phyloP scores from a whole-genome alignment of 1,139 yeast genomes.

The Yamadazyma atmosphaerica region DNA sequence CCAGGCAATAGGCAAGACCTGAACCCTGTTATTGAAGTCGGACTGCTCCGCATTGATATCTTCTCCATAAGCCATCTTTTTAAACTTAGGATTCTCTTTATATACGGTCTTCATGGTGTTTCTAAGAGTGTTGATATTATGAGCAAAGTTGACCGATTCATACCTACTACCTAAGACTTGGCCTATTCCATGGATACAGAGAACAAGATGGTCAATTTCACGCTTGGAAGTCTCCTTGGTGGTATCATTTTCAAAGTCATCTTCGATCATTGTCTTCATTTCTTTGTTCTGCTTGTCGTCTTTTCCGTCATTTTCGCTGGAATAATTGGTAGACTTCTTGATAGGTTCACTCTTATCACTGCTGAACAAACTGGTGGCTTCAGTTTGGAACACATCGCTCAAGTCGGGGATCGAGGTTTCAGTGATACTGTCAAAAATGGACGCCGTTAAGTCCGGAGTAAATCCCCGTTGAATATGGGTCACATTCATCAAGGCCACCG shows the following conservation, averaged over 20 bases:
- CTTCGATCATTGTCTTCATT: slow-evolving; percentile 49
- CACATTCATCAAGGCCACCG: slow-evolving; percentile 35
- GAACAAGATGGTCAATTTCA: slow-evolving; percentile 71
- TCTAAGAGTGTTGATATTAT: slow-evolving; percentile 74
- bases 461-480: slow-evolving; percentile 41
- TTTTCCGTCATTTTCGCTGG: slow-evolving; percentile 12
- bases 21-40: slow-evolving; percentile 56
- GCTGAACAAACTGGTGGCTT: slow-evolving; percentile 23
- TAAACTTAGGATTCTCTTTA: slow-evolving; percentile 43
- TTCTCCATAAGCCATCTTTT: slow-evolving; percentile 35
- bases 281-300: slow-evolving; percentile 19
- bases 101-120: slow-evolving; percentile 61
- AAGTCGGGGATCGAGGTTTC: slow-evolving; percentile 27
- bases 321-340: slow-evolving; percentile 14
- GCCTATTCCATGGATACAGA: slow-evolving; percentile 94
- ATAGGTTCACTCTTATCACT: slow-evolving; percentile 13
- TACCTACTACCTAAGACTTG: slow-evolving; percentile 80
- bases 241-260: slow-evolving; percentile 49
- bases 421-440: slow-evolving; percentile 31
- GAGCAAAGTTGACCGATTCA: slow-evolving; percentile 83
- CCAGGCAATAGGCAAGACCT: slow-evolving; percentile 80
- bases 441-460: slow-evolving; percentile 26
- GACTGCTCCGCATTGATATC: slow-evolving; percentile 20
- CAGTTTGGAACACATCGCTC: slow-evolving; percentile 33
- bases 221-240: slow-evolving; percentile 40